Conservation (phyloP, 306 rosid species). For the Vigna mungo region DNA sequence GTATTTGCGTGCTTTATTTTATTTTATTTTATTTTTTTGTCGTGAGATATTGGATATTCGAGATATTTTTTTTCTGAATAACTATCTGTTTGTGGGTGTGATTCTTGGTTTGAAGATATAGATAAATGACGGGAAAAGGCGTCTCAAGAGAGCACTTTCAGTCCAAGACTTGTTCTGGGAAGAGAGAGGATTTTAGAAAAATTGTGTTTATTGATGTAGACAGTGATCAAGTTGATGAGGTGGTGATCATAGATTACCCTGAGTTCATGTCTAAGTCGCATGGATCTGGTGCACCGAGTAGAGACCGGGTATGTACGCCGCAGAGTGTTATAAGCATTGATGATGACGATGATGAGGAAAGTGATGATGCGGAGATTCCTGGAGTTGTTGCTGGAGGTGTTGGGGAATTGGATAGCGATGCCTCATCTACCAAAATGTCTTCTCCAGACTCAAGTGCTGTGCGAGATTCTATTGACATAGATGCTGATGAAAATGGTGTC, state of each 20-base stretch:
- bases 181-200: slow-evolving; percentile 52
- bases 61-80: slow-evolving; percentile 24
- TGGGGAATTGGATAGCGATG: slow-evolving; percentile 86
- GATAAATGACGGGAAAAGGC: slow-evolving; percentile 65
- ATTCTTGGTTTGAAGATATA: slow-evolving; percentile 45
- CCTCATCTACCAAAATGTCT: slow-evolving; percentile 65
- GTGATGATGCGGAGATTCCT: slow-evolving; percentile 47
- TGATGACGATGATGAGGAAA: slow-evolving; percentile 63
- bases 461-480: slow-evolving; percentile 43
- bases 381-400: slow-evolving; percentile 51
- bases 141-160: slow-evolving; percentile 53
- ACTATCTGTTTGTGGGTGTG: not conserved
- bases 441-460: slow-evolving; percentile 44
- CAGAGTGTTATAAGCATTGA: slow-evolving; percentile 68
- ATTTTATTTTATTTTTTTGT: not conserved
- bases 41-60: not conserved
- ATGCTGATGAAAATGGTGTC: slow-evolving; percentile 51
- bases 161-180: slow-evolving; percentile 59
- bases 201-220: slow-evolving; percentile 73
- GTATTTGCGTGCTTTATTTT: not conserved
- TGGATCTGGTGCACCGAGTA: slow-evolving; percentile 50
- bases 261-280: slow-evolving; percentile 46
- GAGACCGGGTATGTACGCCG: slow-evolving; percentile 44
- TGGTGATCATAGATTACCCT: slow-evolving; percentile 57
- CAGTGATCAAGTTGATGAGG: slow-evolving; percentile 62